These are phyloP conservation scores for Heterobasidion occidentale DNA, from an alignment of 1,284 basidiomycete species.

Conservation along the genomic window DNA sequence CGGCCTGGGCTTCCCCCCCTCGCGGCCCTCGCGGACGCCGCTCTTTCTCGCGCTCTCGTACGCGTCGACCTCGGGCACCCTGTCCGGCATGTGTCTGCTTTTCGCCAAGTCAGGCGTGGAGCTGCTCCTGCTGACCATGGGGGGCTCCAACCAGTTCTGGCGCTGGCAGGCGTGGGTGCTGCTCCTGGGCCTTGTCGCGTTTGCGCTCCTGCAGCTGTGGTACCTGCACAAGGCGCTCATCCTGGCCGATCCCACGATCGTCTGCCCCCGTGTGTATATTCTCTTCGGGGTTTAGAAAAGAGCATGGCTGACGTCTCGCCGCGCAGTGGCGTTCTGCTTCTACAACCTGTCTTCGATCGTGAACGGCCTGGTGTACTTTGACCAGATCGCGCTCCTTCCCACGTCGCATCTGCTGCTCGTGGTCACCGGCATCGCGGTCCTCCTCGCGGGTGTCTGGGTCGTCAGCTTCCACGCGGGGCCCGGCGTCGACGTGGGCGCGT, in stretches of 20 bases:
- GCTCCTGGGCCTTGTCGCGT: constrained; percentile 59
- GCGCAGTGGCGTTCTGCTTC: constrained; percentile 85
- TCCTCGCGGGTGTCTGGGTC: constrained; percentile 88
- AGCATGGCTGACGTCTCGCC: not conserved
- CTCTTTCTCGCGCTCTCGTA: constrained; percentile 80
- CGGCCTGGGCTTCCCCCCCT: constrained; percentile 17
- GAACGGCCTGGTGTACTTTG: constrained; percentile 84
- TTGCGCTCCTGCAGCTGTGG: constrained; percentile 79
- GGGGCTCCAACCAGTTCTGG: constrained; percentile 84
- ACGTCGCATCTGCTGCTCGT: constrained; percentile 69
- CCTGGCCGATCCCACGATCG: constrained; percentile 80
- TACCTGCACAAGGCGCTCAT: constrained; percentile 89
- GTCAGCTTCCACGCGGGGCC: constrained; percentile 58
- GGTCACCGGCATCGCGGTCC: constrained; percentile 68
- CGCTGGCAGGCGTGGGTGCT: constrained; percentile 79
- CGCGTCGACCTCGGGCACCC: constrained; percentile 84
- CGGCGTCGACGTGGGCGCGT: constrained; percentile 40
- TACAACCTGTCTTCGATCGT: constrained; percentile 92
- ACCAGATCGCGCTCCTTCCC: constrained; percentile 76
- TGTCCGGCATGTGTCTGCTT: constrained; percentile 89
- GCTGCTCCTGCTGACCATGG: constrained; percentile 75
- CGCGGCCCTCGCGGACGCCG: constrained; percentile 41
- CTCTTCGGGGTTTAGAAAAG: not conserved
- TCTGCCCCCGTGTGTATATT: constrained; percentile 77
- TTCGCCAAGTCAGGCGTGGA: constrained; percentile 95